phyloP scores from a whole-genome alignment of 2,329 filamentous ascomycete species.

The Cytospora leucostoma region DNA sequence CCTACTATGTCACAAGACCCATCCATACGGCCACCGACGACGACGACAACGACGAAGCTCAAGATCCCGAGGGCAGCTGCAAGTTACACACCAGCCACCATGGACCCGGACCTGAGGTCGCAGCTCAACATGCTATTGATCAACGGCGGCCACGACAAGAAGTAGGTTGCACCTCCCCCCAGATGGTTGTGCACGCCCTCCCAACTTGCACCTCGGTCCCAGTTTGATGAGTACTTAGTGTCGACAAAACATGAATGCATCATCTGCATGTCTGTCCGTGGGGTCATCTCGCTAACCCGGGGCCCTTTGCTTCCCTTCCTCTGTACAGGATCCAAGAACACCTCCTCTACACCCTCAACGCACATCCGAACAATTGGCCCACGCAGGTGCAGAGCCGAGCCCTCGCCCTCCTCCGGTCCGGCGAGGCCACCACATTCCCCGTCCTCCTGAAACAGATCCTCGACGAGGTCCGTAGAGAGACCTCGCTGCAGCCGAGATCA shows the following conservation, averaged over 20 bases:
- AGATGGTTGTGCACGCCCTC: conserved; percentile 9
- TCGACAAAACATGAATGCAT: neutral
- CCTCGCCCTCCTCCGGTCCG: conserved; percentile 59
- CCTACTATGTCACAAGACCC: conserved; percentile 29
- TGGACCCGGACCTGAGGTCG: conserved; percentile 63
- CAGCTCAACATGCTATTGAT: conserved; percentile 62
- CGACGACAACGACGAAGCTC: conserved; percentile 56
- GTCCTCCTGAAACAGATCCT: conserved; percentile 62
- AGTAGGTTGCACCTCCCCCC: conserved; percentile 43
- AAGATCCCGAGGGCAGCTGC: conserved; percentile 62
- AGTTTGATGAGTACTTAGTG: neutral
- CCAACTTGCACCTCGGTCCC: neutral
- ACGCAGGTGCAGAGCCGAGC: conserved; percentile 61
- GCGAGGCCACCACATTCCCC: conserved; percentile 61
- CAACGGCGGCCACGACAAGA: conserved; percentile 59
- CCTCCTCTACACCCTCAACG: conserved; percentile 62
- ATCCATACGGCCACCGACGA: conserved; percentile 40
- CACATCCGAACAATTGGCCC: conserved; percentile 63
- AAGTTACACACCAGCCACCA: conserved; percentile 60
- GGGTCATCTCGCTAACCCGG: conserved; percentile 14
- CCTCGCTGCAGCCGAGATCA: conserved; percentile 33
- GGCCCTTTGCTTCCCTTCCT: conserved; percentile 19
- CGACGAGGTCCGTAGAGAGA: conserved; percentile 61
- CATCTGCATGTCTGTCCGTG: neutral
- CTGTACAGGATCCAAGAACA: conserved; percentile 61